Percentiles rank a stretch among this genome's conserved stretches.
phyloP scores from a whole-genome alignment of 306 rosid species.

The Cucurbita moschata region DNA sequence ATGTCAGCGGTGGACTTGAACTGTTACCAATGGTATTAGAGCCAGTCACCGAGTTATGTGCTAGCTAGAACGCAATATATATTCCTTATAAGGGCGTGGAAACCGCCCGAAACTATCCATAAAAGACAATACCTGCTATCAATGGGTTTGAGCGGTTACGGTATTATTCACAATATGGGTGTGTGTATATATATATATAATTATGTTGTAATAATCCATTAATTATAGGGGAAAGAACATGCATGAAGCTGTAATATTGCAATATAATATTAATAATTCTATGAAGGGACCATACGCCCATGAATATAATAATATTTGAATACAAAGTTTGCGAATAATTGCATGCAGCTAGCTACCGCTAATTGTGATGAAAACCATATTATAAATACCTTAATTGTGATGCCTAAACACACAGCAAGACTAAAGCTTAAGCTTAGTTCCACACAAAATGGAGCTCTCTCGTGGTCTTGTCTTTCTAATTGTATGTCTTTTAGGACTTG shows the following conservation, averaged over 20 bases:
- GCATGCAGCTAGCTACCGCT: not conserved
- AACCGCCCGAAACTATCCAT: too few relatives aligned
- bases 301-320: not conserved
- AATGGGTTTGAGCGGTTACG: too few relatives aligned
- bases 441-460: not conserved
- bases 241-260: too few relatives aligned
- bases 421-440: not conserved
- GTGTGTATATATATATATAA: too few relatives aligned
- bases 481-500: constrained; percentile 23
- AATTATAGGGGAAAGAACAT: not conserved
- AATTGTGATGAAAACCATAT: not conserved
- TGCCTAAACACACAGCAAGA: not conserved
- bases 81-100: too few relatives aligned
- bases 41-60: too few relatives aligned
- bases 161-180: not conserved
- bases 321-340: not conserved
- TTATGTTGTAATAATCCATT: not conserved
- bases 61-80: too few relatives aligned
- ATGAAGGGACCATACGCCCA: not conserved
- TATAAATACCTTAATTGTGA: not conserved
- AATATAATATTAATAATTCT: too few relatives aligned
- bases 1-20: too few relatives aligned
- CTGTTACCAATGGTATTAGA: too few relatives aligned
- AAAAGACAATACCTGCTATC: too few relatives aligned
- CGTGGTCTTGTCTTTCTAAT: not conserved